phyloP scores from a whole-genome alignment of 2,329 filamentous ascomycete genomes.

The Venturia aucupariae region DNA sequence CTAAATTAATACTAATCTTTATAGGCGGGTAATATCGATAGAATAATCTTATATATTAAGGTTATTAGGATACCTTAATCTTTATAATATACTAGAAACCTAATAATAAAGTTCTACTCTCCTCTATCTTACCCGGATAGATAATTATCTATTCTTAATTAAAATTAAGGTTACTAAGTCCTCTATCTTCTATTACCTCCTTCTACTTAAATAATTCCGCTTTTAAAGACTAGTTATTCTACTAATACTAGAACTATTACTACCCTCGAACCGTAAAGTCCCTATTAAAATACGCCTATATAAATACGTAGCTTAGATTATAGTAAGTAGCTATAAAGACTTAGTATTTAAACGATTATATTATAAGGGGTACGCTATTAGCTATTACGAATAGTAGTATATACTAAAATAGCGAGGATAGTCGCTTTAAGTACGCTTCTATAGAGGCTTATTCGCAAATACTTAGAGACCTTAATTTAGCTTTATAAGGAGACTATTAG shows the following conservation, averaged over 20 bases:
- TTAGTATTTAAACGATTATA: not conserved
- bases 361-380: not conserved
- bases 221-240: not conserved
- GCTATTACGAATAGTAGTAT: conserved; percentile 1
- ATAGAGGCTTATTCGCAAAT: conserved; percentile 9
- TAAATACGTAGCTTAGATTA: not conserved
- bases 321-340: not conserved
- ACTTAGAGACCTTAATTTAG: not conserved
- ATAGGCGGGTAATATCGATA: conserved; percentile 7
- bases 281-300: not conserved
- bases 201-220: not conserved
- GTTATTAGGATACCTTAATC: not conserved
- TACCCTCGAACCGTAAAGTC: not conserved
- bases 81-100: conserved; percentile 6
- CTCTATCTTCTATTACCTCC: not conserved
- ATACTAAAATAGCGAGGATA: not conserved
- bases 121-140: not conserved
- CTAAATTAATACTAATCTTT: not conserved
- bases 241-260: conserved; percentile 10
- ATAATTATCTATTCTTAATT: not conserved
- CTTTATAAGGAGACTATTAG: not conserved
- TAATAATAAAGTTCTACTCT: not conserved
- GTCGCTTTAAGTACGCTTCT: not conserved
- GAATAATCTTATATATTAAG: conserved; percentile 7
- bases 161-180: not conserved